Evolutionary conservation across 2,329 filamentous ascomycete genomes (phyloP).

Genomic region (Colletotrichum tropicicola): DNA sequence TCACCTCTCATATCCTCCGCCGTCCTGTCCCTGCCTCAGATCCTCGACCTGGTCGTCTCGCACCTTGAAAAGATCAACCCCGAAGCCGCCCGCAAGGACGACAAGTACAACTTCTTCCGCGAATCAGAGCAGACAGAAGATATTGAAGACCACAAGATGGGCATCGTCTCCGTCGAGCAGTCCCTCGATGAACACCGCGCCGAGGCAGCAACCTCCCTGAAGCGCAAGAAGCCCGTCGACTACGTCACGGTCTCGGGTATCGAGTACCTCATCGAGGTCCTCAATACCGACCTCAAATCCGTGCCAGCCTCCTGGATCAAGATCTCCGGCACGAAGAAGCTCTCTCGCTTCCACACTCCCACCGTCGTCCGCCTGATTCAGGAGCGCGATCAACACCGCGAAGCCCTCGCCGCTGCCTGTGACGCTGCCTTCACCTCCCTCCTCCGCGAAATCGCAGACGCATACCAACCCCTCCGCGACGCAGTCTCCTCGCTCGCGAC

Average conservation of each 20-base stretch:
- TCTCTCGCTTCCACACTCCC: conserved; percentile 93
- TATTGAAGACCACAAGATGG: conserved; percentile 88
- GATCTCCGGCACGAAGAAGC: conserved; percentile 91
- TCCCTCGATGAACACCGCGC: conserved; percentile 82
- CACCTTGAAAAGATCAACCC: conserved; percentile 89
- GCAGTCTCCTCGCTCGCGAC: conserved; percentile 86
- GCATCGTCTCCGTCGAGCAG: conserved; percentile 91
- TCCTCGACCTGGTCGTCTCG: conserved; percentile 74
- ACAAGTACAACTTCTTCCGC: conserved; percentile 94
- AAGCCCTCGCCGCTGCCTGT: conserved; percentile 90
- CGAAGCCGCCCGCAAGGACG: conserved; percentile 82
- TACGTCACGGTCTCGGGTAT: conserved; percentile 91
- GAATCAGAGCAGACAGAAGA: conserved; percentile 88
- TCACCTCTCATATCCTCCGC: conserved; percentile 76
- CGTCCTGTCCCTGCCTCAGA: conserved; percentile 78
- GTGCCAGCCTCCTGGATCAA: conserved; percentile 96
- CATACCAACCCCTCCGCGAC: conserved; percentile 88
- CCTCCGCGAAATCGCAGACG: conserved; percentile 76
- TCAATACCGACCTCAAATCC: conserved; percentile 81
- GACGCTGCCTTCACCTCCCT: conserved; percentile 81
- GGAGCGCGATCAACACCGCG: conserved; percentile 94
- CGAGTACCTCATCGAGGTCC: conserved; percentile 93
- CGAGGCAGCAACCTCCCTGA: conserved; percentile 76
- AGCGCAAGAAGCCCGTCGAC: conserved; percentile 73
- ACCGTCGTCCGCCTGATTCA: conserved; percentile 84